These are phyloP conservation scores for Claviceps fusiformis DNA, from an alignment of 2,329 filamentous ascomycete species.

Conservation along the genomic window DNA sequence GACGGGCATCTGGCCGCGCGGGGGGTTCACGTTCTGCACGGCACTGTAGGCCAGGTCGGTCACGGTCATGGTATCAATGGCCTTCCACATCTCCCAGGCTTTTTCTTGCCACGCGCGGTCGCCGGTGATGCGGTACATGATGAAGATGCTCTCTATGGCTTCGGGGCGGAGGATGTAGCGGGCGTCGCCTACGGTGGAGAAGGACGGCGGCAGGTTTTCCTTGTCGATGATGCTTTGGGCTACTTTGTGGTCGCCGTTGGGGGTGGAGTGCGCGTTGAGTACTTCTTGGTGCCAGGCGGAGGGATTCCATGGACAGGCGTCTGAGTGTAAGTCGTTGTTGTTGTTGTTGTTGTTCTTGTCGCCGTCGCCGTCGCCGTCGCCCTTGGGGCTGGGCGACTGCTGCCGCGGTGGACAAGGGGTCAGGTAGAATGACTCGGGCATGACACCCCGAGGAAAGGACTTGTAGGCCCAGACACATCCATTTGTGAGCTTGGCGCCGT, in stretches of 20 bases:
- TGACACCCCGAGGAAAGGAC: conserved; percentile 42
- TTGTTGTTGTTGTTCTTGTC: too few species aligned
- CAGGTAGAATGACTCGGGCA: conserved; percentile 37
- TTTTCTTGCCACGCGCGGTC: conserved; percentile 28
- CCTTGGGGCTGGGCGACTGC: too few species aligned
- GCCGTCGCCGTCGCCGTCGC: too few species aligned
- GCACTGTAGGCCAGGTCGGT: conserved; percentile 36
- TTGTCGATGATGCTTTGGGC: conserved; percentile 14
- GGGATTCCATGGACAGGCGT: conserved; percentile 22
- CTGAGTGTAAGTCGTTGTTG: too few species aligned
- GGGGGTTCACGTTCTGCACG: conserved; percentile 25
- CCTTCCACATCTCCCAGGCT: conserved; percentile 40
- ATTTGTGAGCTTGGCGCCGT: conserved; percentile 49
- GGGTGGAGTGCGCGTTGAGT: conserved; percentile 11
- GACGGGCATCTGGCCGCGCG: conserved; percentile 15
- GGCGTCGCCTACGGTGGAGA: conserved; percentile 40
- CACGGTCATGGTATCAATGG: conserved; percentile 31
- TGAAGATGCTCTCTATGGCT: conserved; percentile 39
- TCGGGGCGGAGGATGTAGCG: conserved; percentile 39
- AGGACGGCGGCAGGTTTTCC: conserved; percentile 39
- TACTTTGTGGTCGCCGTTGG: conserved; percentile 10
- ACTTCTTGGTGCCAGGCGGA: conserved; percentile 21
- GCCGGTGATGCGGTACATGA: conserved; percentile 39
- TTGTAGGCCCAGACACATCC: conserved; percentile 60
- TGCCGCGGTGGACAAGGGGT: conserved; percentile 21